Evolutionary conservation across 345 rosid species (phyloP), one percentile per base, ranked within the genome.

Genomic region (Salix purpurea): DNA sequence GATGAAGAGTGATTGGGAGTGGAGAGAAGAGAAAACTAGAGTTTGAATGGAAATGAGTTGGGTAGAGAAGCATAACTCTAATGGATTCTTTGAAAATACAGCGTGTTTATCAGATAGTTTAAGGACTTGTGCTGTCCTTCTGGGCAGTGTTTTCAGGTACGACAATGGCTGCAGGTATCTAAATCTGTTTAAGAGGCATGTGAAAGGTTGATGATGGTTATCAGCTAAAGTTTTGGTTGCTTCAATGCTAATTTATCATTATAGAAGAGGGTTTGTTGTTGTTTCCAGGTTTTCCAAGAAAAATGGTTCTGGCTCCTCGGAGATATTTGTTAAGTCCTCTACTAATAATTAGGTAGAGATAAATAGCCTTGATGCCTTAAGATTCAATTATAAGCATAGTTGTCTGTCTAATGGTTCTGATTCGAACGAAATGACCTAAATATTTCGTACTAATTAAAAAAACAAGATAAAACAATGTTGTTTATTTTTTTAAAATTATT

Each of bases 81-180:
- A 83, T 74, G 75, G 86, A 80, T 83, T 83, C 84, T 65, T 76
- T 71, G 39, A 80, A 69, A 34, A 83, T 78, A 46, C 78, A 79
- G 40, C 34, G 21, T 7, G 72, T 68, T 80, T 71, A 69, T 70
- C 71, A 71, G 74, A 72, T 78, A 50, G 67, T 30, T 75, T 61
- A 40, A 75, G 64, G 50, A 75, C 52, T 54, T 39, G 76, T 66
- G 74, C n/a, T 44, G 76, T 44, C 61, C 82, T 78, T 68, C 82
- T 75, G 30, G 77, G 54, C 82, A 78, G 32, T 71, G 34, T 62
- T 48, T 50, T 26, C 40, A 12, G 14, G 13, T n/a, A 13, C 14
- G 62, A 65, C 34, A 70, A 65, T 52, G 61, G 78, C 52, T 54
- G 19, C 24, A n/a, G 14, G 48, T 24, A 34, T 66, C 24, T 66